These are phyloP conservation scores for Oryza officinalis DNA, from an alignment of 176 grass and related monocot genomes.

Conservation along the genomic window DNA sequence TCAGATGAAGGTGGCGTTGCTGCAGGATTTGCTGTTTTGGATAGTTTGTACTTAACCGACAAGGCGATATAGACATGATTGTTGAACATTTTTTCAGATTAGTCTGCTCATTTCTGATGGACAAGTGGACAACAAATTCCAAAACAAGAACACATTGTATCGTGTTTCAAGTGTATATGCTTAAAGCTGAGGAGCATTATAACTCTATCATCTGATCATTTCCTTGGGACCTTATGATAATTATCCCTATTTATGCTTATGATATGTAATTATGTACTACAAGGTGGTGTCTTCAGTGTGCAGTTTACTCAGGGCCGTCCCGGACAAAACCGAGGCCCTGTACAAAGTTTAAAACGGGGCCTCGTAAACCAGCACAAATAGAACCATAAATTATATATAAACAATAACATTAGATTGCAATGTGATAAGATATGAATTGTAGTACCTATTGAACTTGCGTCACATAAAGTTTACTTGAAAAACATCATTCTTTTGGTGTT, in stretches of 20 bases:
- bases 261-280: too few relatives aligned
- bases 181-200: not conserved
- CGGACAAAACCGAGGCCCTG: too few relatives aligned
- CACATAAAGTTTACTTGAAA: too few relatives aligned
- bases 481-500: too few relatives aligned
- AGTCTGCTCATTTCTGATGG: not conserved
- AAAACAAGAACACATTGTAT: not conserved
- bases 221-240: not conserved
- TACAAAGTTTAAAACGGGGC: too few relatives aligned
- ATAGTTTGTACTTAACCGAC: slow-evolving; percentile 80
- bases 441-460: too few relatives aligned
- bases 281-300: too few relatives aligned
- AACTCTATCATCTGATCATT: not conserved
- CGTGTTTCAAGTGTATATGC: not conserved
- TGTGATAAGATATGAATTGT: too few relatives aligned
- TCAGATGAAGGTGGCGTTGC: slow-evolving; percentile 98
- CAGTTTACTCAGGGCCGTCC: too few relatives aligned
- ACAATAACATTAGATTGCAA: too few relatives aligned
- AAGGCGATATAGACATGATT: slow-evolving; percentile 32
- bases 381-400: too few relatives aligned
- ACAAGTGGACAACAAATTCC: not conserved
- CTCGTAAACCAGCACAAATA: too few relatives aligned
- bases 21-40: slow-evolving; percentile 93
- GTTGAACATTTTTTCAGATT: not conserved
- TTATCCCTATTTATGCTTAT: not conserved